Evolutionary conservation across 2,329 filamentous ascomycete species (phyloP), one percentile per base, ranked within the genome.

Genomic region (Fusarium brevicatenulatum): DNA sequence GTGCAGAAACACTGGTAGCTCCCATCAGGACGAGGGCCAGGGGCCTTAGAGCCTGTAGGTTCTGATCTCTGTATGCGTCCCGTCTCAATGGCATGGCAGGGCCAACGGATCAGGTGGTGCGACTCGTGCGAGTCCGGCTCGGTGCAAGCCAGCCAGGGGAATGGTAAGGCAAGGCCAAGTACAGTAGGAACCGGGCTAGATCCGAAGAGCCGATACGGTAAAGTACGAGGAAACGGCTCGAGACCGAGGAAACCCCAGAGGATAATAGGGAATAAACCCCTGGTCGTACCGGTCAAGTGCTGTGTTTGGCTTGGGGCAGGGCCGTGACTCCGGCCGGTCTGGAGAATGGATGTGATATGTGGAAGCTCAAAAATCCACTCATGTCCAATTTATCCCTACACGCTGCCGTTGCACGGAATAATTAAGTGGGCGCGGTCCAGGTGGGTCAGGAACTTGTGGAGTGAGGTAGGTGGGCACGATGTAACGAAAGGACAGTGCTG

Each of bases 401-500:
- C 46, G 46, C 54, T 23, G 40, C 46, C 46, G 63, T 64, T 34
- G 46, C 55, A 73, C 66, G 66, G 70, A 74, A 70, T 58, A 63
- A 73, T 60, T 71, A 54, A 73, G 58, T 68, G 52, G 71, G 39
- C 36, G 58, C 46, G 46, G 49, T 47, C 28, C 28, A 60, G 47
- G 68, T 63, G 72, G 70, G 71, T 34, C 46, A 76, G 65, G 71
- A 77, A 73, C 73, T 74, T 76, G 75, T 68, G 75, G 72, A 75
- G 70, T 69, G 30, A 30, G 4, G 30, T 30, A 16, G 34, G 34
- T 36, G 36, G 64, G 63, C 53, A 55, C 71, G 70, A 77, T 77
- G 75, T 73, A 72, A 77, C 75, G 52, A 21, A 62, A 42, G 50
- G 36, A 74, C 75, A 70, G 75, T 77, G 64, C 28, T 50, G 21